These are phyloP conservation scores for Irpex rosettiformis DNA, from an alignment of 1,284 basidiomycete genomes.

Conservation along the genomic window DNA sequence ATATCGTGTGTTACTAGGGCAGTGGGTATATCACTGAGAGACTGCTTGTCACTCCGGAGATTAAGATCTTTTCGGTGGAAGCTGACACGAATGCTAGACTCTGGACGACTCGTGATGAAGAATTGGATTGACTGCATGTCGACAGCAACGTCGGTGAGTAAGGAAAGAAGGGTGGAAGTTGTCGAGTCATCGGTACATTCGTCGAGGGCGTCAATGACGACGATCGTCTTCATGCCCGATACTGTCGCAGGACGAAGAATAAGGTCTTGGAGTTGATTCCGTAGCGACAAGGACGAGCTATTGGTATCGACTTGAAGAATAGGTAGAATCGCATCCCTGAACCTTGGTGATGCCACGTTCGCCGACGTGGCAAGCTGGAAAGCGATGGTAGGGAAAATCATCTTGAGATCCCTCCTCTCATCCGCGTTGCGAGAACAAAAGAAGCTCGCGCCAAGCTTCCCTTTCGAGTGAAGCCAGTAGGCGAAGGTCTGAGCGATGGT, in stretches of 20 bases:
- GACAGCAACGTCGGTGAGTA: conserved; percentile 8
- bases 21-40: not conserved
- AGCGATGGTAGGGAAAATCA: conserved; percentile 26
- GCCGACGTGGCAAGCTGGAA: conserved; percentile 18
- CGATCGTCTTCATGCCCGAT: conserved; percentile 11
- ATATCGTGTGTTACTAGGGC: not conserved
- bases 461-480: not conserved
- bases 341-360: not conserved
- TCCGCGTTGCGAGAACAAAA: conserved; percentile 26
- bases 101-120: conserved; percentile 26
- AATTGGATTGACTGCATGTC: conserved; percentile 15
- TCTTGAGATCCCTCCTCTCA: conserved; percentile 17
- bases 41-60: not conserved
- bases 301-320: conserved; percentile 15
- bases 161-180: conserved; percentile 16
- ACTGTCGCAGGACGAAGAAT: conserved; percentile 19
- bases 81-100: conserved; percentile 13
- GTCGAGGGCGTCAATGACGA: conserved; percentile 29
- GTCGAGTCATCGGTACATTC: conserved; percentile 23
- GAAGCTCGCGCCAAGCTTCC: conserved; percentile 27
- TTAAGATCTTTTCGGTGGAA: conserved; percentile 6
- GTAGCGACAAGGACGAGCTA: conserved; percentile 4
- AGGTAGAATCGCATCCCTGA: conserved; percentile 13
- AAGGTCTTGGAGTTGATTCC: conserved; percentile 20
- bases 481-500: conserved; percentile 13